These are phyloP conservation scores for Cerioporus squamosus DNA, from an alignment of 1,284 basidiomycete genomes.

Conservation along the genomic window DNA sequence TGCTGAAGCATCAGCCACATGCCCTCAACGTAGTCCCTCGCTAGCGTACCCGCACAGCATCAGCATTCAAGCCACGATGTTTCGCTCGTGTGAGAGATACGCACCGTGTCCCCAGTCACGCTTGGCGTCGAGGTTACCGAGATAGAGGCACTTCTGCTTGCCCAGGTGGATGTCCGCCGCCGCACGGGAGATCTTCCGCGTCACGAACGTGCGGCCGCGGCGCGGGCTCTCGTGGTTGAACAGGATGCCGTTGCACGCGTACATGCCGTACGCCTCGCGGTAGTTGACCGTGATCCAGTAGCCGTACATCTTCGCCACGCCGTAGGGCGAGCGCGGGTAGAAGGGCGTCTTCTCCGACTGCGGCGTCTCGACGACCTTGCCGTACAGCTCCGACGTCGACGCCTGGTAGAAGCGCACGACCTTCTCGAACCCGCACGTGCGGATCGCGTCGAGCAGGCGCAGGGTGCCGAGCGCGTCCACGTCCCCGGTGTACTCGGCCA, in stretches of 20 bases:
- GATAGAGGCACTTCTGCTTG: slow-evolving; percentile 85
- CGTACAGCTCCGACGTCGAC: slow-evolving; percentile 92
- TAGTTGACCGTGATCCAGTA: slow-evolving; percentile 93
- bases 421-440: slow-evolving; percentile 88
- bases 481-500: slow-evolving; percentile 95
- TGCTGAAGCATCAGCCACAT: slow-evolving; percentile 97
- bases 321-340: slow-evolving; percentile 92
- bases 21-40: slow-evolving; percentile 88
- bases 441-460: slow-evolving; percentile 89
- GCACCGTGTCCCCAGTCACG: slow-evolving; percentile 94
- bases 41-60: slow-evolving; percentile 44
- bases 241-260: slow-evolving; percentile 87
- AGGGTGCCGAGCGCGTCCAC: slow-evolving; percentile 92
- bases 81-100: slow-evolving; percentile 23
- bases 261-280: slow-evolving; percentile 92
- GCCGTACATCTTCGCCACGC: slow-evolving; percentile 88
- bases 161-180: slow-evolving; percentile 88
- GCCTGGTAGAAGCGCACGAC: slow-evolving; percentile 93
- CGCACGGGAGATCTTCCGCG: slow-evolving; percentile 89
- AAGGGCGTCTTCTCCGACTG: slow-evolving; percentile 93
- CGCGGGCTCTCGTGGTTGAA: slow-evolving; percentile 96
- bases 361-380: slow-evolving; percentile 89
- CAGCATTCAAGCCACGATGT: not conserved
- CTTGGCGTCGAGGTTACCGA: slow-evolving; percentile 89
- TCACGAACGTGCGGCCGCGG: slow-evolving; percentile 91